Conservation (phyloP, 139 green algal species). For the Picochlorum sp. region DNA sequence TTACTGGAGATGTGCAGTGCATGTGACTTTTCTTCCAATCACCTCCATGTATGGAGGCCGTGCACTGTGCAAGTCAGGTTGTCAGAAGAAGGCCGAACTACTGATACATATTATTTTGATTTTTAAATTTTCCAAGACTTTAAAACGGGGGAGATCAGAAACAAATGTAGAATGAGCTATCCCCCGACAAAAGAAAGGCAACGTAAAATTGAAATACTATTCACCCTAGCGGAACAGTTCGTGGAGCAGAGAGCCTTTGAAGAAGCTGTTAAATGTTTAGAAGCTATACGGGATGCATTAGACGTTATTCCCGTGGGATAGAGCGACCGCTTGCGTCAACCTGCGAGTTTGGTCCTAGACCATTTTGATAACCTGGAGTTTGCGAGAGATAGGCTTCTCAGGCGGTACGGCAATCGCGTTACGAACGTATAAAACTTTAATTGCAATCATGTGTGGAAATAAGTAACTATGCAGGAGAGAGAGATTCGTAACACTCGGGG, state of each 20-base stretch:
- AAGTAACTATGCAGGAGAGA: neutral
- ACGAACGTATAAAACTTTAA: too few relatives aligned
- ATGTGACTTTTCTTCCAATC: slow-evolving; percentile 80
- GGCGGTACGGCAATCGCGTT: neutral
- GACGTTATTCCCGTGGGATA: slow-evolving; percentile 4
- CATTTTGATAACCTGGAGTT: slow-evolving; percentile 21
- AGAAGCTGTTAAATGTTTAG: slow-evolving; percentile 13
- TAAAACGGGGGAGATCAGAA: neutral
- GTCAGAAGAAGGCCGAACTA: slow-evolving; percentile 19
- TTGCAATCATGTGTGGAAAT: neutral
- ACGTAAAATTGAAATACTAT: slow-evolving; percentile 6
- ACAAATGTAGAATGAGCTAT: neutral
- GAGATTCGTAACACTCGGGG: slow-evolving; percentile 1
- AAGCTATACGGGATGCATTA: neutral
- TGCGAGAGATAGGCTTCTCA: slow-evolving; percentile 1
- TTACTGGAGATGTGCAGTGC: slow-evolving; percentile 64
- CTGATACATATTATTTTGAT: neutral
- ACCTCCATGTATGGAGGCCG: slow-evolving; percentile 90
- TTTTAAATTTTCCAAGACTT: neutral
- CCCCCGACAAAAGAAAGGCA: neutral
- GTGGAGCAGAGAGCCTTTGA: neutral
- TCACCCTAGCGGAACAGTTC: slow-evolving; percentile 11
- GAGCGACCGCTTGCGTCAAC: slow-evolving; percentile 10
- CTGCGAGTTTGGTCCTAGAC: slow-evolving; percentile 13
- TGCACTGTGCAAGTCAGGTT: slow-evolving; percentile 88